Conservation (phyloP, 129 eudicot genomes). For the Erigeron canadensis region DNA sequence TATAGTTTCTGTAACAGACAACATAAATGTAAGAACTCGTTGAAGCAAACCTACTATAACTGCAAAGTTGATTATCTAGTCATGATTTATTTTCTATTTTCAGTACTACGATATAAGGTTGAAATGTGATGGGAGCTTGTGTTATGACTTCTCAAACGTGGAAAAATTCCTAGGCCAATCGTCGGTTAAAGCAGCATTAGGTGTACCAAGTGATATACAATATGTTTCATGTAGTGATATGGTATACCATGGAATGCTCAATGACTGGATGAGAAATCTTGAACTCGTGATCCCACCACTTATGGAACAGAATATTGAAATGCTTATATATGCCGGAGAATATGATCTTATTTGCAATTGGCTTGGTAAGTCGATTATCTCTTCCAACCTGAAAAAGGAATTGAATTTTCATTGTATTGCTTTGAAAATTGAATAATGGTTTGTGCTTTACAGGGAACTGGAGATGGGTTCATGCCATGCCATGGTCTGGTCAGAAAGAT, state of each 20-base stretch:
- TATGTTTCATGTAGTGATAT: constrained; percentile 61
- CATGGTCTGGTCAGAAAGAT: constrained; percentile 65
- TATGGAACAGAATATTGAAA: constrained; percentile 55
- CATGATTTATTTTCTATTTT: not conserved
- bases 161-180: constrained; percentile 51
- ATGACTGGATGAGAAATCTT: constrained; percentile 67
- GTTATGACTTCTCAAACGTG: constrained; percentile 74
- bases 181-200: constrained; percentile 53
- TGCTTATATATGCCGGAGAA: constrained; percentile 88
- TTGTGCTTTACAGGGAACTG: constrained; percentile 48
- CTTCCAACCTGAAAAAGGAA: not conserved
- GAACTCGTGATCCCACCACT: constrained; percentile 74
- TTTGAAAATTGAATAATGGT: not conserved
- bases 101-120: constrained; percentile 76
- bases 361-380: constrained; percentile 53
- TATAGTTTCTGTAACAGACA: constrained; percentile 33
- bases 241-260: constrained; percentile 53
- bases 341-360: constrained; percentile 92
- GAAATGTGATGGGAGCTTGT: constrained; percentile 53
- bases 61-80: not conserved
- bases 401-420: not conserved
- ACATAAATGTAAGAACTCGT: constrained; percentile 50
- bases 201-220: constrained; percentile 55
- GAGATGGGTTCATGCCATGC: constrained; percentile 80
- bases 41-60: not conserved